Evolutionary conservation across 441 rosid species (phyloP), one percentile per base, ranked within the genome.

Genomic region (Cnidoscolus chayamansa): DNA sequence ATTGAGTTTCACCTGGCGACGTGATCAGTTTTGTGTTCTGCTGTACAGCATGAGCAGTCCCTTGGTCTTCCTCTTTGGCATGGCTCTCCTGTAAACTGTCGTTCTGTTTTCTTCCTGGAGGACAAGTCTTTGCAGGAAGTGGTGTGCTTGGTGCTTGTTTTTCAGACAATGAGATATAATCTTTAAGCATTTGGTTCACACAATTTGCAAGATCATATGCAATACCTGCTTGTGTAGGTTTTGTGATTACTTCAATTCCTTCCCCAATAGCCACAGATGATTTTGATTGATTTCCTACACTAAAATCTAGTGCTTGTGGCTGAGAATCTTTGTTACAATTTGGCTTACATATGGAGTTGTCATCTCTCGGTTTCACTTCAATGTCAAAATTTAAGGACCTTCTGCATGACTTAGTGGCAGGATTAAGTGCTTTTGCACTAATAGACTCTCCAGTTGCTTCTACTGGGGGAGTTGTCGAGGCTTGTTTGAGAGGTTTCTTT

Each of bases 331-430:
- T 61, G 6, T 57, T 55, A 32, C 71, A 35, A 48, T 71, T 31
- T 11, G 81, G 69, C 71, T 55, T 67, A 59, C 74, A 72, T 65
- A 63, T 58, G 69, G 76, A 66, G 49, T 65, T 75, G 67, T 76
- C 59, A 54, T 72, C 62, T 64, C 62, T 16, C 53, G 76, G 65
- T 77, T 80, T 32, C 75, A 68, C 78, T 84, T 86, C 92, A 74
- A 72, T 67, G 71, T 85, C 88, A 81, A 95, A 95, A 75, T 79
- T 82, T 84, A 95, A 80, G 69, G 76, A 83, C 76, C 87, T 89
- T 70, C 81, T 82, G 83, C 97, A 85, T 64, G 91, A 81, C 72
- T 78, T 85, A 59, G 35, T 76, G 63, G 72, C 72, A 65, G 76
- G 68, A 68, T 72, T 74, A 32, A 74, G 65, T 65, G 74, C 66